These are phyloP conservation scores for Arabidopsis thaliana DNA, from an alignment of 345 rosid genomes.

Conservation along the genomic window DNA sequence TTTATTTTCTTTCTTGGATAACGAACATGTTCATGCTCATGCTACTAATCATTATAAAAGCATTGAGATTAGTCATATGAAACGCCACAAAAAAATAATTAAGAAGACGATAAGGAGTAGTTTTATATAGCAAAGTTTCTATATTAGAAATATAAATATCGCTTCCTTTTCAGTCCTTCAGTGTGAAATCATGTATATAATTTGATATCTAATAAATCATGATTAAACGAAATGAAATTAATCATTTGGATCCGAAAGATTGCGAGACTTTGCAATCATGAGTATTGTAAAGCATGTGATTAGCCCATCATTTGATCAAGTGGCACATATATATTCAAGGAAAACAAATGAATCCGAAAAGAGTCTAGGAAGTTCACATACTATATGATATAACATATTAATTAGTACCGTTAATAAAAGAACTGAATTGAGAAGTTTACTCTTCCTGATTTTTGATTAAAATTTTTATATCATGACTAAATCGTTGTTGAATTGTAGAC, in stretches of 20 bases:
- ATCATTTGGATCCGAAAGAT: conserved; percentile 40
- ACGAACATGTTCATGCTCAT: conserved; percentile 43
- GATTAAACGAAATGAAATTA: conserved; percentile 30
- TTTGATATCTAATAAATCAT: conserved; percentile 24
- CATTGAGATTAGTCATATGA: conserved; percentile 23
- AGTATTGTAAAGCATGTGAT: conserved; percentile 47
- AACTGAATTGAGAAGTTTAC: too few species aligned
- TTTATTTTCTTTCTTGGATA: conserved; percentile 28
- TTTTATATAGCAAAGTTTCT: conserved; percentile 13
- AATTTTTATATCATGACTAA: not conserved
- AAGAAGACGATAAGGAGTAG: conserved; percentile 3
- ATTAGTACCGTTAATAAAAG: not conserved
- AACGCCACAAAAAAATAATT: conserved; percentile 7
- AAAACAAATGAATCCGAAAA: not conserved
- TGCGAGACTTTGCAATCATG: conserved; percentile 43
- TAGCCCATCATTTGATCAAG: conserved; percentile 47
- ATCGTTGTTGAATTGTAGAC: not conserved
- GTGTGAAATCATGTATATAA: conserved; percentile 23
- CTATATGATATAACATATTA: not conserved
- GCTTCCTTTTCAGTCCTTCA: conserved; percentile 31
- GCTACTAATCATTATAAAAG: conserved; percentile 45
- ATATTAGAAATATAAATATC: conserved; percentile 10
- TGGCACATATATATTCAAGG: conserved; percentile 3
- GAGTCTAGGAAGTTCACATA: not conserved
- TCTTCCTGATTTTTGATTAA: not conserved